phyloP scores from a whole-genome alignment of 2,329 filamentous ascomycete genomes.

The Cladosporium oxysporum region DNA sequence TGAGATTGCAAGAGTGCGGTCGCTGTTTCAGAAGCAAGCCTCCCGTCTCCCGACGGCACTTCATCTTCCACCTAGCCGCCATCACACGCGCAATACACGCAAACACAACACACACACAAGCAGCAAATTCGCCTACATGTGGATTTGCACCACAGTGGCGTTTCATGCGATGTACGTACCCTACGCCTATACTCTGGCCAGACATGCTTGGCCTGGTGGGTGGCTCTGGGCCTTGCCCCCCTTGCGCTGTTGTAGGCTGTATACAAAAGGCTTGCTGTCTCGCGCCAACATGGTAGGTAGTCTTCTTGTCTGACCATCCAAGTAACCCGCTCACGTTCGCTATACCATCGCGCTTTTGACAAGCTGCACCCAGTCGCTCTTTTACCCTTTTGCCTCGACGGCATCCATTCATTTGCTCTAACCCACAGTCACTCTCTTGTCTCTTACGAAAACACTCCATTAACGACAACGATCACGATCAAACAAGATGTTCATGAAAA shows the following conservation, averaged over 20 bases:
- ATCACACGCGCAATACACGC: neutral
- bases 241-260: conserved; percentile 7
- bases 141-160: conserved; percentile 3
- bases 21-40: conserved; percentile 17
- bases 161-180: conserved; percentile 11
- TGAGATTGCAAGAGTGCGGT: conserved; percentile 14
- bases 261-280: conserved; percentile 19
- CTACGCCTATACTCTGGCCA: conserved; percentile 13
- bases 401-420: conserved; percentile 16
- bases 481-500: conserved; percentile 6
- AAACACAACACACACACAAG: neutral
- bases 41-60: conserved; percentile 11
- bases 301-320: neutral
- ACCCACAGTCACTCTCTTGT: neutral
- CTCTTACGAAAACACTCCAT: neutral
- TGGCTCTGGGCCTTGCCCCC: neutral
- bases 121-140: neutral
- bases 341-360: conserved; percentile 16
- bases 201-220: neutral
- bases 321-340: neutral
- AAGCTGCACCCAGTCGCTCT: conserved; percentile 19
- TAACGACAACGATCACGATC: neutral
- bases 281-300: neutral
- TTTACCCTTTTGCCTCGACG: conserved; percentile 14
- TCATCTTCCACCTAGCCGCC: conserved; percentile 15